These are phyloP conservation scores for Microbotryum intermedium DNA, from an alignment of 1,284 basidiomycete genomes.

Conservation along the genomic window DNA sequence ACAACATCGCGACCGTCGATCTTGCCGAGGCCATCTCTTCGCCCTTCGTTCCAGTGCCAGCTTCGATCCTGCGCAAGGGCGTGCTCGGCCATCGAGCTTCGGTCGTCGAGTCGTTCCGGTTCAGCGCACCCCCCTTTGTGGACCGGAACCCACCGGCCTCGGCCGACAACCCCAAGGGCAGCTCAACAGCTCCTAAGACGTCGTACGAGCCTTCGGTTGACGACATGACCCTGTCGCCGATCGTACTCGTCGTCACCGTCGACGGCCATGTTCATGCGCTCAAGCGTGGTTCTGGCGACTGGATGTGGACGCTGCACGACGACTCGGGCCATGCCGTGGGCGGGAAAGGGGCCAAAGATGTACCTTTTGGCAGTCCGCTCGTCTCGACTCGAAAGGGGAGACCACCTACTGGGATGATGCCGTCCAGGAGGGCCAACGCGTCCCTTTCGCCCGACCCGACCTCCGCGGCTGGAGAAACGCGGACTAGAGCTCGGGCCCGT, in stretches of 20 bases:
- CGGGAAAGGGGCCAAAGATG: constrained; percentile 33
- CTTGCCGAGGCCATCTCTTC: too few relatives aligned
- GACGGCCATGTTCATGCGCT: constrained; percentile 83
- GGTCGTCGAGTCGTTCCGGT: constrained; percentile 11
- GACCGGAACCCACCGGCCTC: too few relatives aligned
- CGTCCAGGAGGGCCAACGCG: too few relatives aligned
- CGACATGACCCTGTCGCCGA: constrained; percentile 58
- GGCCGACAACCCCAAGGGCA: too few relatives aligned
- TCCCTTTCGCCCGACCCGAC: constrained; percentile 37
- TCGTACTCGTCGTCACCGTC: constrained; percentile 75
- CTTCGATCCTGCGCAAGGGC: too few relatives aligned
- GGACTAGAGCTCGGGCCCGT: background rate
- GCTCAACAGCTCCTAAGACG: background rate
- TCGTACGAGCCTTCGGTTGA: constrained; percentile 16
- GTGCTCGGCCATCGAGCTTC: too few relatives aligned
- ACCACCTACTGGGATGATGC: background rate
- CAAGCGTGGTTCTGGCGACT: constrained; percentile 64
- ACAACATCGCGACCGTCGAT: too few relatives aligned
- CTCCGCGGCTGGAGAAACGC: constrained; percentile 7
- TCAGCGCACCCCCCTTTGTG: constrained; percentile 11
- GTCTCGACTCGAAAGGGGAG: background rate
- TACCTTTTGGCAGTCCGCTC: constrained; percentile 8
- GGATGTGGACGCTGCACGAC: constrained; percentile 67
- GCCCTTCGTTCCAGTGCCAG: too few relatives aligned
- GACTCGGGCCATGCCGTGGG: constrained; percentile 42